These are phyloP conservation scores for Ustilago lituana DNA, from an alignment of 1,284 basidiomycete genomes.

Conservation along the genomic window DNA sequence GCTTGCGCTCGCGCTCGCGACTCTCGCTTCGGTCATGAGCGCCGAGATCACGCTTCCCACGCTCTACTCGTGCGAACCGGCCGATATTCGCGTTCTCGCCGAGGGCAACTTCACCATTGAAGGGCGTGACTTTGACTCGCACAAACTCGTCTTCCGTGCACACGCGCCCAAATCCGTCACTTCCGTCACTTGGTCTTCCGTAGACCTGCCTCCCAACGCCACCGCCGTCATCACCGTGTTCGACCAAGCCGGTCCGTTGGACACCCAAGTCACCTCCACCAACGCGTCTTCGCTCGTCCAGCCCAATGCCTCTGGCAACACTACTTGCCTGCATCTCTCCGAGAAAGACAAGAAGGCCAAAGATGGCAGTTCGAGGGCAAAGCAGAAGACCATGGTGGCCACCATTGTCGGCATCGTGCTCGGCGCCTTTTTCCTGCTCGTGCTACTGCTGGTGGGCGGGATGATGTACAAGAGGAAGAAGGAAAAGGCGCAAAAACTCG, in stretches of 20 bases:
- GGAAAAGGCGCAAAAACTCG: slow-evolving; percentile 16
- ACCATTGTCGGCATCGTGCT: slow-evolving; percentile 29
- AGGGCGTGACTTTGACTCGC: slow-evolving; percentile 14
- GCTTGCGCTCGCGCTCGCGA: neutral
- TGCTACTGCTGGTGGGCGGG: slow-evolving; percentile 16
- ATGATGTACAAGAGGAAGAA: slow-evolving; percentile 36
- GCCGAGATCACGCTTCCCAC: slow-evolving; percentile 15
- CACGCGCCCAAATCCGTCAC: slow-evolving; percentile 6
- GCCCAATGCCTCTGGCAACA: slow-evolving; percentile 18
- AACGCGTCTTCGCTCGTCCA: neutral
- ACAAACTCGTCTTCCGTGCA: slow-evolving; percentile 29
- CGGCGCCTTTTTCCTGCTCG: slow-evolving; percentile 23
- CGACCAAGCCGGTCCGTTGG: slow-evolving; percentile 10
- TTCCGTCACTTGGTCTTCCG: slow-evolving; percentile 24
- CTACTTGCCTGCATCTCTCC: slow-evolving; percentile 9
- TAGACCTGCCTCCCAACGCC: slow-evolving; percentile 19
- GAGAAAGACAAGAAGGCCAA: neutral
- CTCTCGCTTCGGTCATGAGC: neutral
- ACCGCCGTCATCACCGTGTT: slow-evolving; percentile 24
- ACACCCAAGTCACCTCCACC: slow-evolving; percentile 5
- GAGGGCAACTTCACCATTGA: slow-evolving; percentile 43
- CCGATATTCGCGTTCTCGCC: slow-evolving; percentile 16
- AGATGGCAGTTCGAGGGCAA: no score
- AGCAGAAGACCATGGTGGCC: slow-evolving; percentile 29
- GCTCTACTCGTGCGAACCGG: slow-evolving; percentile 36